Evolutionary conservation across 176 grass and related monocot species (phyloP).

Genomic region (Avena atlantica): DNA sequence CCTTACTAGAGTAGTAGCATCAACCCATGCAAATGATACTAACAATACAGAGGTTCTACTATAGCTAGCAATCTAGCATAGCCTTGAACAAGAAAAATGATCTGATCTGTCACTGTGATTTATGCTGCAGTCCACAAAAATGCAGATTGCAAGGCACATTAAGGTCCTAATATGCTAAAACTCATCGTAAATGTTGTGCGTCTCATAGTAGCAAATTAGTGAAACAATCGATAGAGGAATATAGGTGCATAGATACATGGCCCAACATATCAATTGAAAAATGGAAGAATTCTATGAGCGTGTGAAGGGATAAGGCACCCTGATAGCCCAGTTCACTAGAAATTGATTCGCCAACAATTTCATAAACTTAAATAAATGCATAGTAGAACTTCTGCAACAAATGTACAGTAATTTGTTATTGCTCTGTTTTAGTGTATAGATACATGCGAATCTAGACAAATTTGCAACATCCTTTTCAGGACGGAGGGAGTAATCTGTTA

Average conservation of each 20-base stretch:
- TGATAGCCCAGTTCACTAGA: neutral
- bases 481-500: too few species aligned
- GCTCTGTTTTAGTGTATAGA: too few species aligned
- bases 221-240: neutral
- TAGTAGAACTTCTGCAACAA: neutral
- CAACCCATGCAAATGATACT: neutral
- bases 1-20: neutral
- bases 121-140: neutral
- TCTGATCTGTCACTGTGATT: neutral
- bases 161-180: neutral
- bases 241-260: slow-evolving; percentile 23
- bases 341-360: neutral
- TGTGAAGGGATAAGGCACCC: neutral
- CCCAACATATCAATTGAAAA: neutral
- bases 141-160: neutral
- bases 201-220: neutral
- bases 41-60: neutral
- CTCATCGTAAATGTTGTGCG: neutral
- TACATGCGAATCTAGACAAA: too few species aligned
- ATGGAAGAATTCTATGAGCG: neutral
- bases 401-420: neutral
- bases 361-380: neutral
- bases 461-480: too few species aligned
- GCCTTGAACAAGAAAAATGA: neutral
- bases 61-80: neutral